Conservation (phyloP, 2,329 filamentous ascomycete species). For the Monilinia vaccinii-corymbosi region DNA sequence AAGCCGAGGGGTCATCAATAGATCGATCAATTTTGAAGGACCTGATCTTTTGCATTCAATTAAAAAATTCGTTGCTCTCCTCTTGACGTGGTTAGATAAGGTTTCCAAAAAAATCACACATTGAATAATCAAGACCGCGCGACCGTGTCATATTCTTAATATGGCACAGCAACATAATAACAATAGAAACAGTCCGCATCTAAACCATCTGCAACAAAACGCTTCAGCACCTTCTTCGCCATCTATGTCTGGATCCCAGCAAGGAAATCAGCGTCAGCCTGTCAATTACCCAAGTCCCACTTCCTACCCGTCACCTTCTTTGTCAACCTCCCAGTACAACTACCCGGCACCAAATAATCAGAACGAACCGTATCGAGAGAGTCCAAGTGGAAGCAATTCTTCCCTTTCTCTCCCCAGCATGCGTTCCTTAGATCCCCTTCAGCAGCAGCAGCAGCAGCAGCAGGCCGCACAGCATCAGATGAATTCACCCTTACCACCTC, state of each 20-base stretch:
- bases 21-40: neutral
- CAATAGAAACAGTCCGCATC: constrained; percentile 24
- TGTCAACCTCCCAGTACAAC: constrained; percentile 38
- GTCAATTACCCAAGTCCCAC: constrained; percentile 37
- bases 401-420: constrained; percentile 42
- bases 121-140: constrained; percentile 5
- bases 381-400: constrained; percentile 35
- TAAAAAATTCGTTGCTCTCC: neutral
- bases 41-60: neutral
- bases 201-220: constrained; percentile 24
- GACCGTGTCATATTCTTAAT: constrained; percentile 11
- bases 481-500: constrained; percentile 44
- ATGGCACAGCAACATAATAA: constrained; percentile 21
- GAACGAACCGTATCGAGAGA: constrained; percentile 36
- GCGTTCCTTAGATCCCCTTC: constrained; percentile 37
- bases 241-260: constrained; percentile 28
- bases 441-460: constrained; percentile 25
- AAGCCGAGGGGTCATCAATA: constrained; percentile 1
- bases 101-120: constrained; percentile 6
- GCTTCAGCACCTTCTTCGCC: constrained; percentile 27
- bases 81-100: constrained; percentile 1
- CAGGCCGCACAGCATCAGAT: constrained; percentile 32
- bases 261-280: constrained; percentile 21
- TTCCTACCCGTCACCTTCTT: constrained; percentile 39
- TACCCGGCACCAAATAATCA: constrained; percentile 35